phyloP scores from a whole-genome alignment of 805 yeast genomes.

The Grigorovia yakushimaensis region DNA sequence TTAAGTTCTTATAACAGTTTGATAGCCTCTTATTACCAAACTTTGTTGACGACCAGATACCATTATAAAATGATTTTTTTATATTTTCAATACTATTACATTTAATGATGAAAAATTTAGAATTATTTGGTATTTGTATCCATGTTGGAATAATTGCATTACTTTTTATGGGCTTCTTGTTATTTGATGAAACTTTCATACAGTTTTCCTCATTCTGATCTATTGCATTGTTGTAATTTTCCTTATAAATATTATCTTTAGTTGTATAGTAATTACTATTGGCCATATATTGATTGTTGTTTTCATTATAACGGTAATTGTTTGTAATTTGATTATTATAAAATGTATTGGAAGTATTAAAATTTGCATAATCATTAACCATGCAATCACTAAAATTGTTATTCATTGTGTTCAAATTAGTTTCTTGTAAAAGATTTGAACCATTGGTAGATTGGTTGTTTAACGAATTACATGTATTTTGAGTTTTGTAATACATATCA shows the following conservation, averaged over 20 bases:
- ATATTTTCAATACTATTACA: constrained; percentile 42
- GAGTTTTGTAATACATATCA: too few relatives aligned
- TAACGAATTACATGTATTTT: too few relatives aligned
- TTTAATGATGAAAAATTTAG: constrained; percentile 44
- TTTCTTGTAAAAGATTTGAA: neutral
- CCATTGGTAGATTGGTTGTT: too few relatives aligned
- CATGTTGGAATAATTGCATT: constrained; percentile 18
- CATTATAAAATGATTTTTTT: constrained; percentile 37
- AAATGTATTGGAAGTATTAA: neutral
- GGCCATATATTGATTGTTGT: neutral
- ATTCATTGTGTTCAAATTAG: too few relatives aligned
- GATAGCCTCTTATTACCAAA: constrained; percentile 45
- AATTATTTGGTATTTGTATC: constrained; percentile 25
- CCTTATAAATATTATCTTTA: too few relatives aligned
- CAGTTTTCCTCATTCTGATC: neutral
- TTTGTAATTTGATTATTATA: neutral
- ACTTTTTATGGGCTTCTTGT: constrained; percentile 1
- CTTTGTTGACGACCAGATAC: constrained; percentile 52
- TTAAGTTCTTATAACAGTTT: constrained; percentile 29
- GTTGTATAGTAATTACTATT: too few relatives aligned
- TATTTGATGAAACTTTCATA: neutral
- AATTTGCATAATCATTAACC: too few relatives aligned
- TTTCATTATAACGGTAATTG: neutral
- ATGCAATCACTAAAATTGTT: neutral
- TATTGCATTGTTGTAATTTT: too few relatives aligned